These are phyloP conservation scores for Tricholoma hemisulphureum DNA, from an alignment of 768 basidiomycete genomes.

Conservation along the genomic window DNA sequence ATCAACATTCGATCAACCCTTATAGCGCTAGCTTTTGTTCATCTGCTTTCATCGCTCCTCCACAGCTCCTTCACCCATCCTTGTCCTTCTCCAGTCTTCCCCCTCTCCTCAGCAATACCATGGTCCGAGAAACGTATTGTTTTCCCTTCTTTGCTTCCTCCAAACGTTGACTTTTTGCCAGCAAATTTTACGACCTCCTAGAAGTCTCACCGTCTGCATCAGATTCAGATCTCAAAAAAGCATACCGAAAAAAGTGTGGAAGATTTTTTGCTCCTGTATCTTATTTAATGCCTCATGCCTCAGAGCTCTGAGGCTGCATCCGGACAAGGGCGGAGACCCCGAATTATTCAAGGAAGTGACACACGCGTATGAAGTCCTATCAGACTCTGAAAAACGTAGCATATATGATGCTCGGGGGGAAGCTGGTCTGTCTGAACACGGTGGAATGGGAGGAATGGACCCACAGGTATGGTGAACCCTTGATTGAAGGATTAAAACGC, in stretches of 20 bases:
- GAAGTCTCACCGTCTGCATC: conserved; percentile 78
- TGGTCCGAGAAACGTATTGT: conserved; percentile 72
- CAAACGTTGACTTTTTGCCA: conserved; percentile 27
- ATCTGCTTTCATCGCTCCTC: conserved; percentile 20
- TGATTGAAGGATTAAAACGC: not conserved
- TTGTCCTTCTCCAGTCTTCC: conserved; percentile 17
- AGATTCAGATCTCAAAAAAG: conserved; percentile 89
- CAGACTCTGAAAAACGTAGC: conserved; percentile 78
- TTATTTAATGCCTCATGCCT: conserved; percentile 8
- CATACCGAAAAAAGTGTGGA: conserved; percentile 85
- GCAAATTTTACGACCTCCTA: conserved; percentile 91
- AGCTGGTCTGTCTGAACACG: conserved; percentile 82
- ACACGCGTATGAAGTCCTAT: conserved; percentile 91
- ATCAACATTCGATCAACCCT: conserved; percentile 23
- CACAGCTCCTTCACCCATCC: conserved; percentile 4
- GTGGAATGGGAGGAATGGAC: conserved; percentile 95
- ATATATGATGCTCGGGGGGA: conserved; percentile 92
- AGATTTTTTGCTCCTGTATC: not conserved
- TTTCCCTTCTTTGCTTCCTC: not conserved
- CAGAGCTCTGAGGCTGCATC: conserved; percentile 83
- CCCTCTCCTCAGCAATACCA: conserved; percentile 28
- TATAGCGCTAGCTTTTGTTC: conserved; percentile 25
- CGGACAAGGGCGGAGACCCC: conserved; percentile 94
- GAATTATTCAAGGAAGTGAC: conserved; percentile 98
- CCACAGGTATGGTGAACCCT: conserved; percentile 62